Base-by-base conservation (phyloP, 2,329 filamentous ascomycete genomes). In the Sclerotinia spermophila region DNA sequence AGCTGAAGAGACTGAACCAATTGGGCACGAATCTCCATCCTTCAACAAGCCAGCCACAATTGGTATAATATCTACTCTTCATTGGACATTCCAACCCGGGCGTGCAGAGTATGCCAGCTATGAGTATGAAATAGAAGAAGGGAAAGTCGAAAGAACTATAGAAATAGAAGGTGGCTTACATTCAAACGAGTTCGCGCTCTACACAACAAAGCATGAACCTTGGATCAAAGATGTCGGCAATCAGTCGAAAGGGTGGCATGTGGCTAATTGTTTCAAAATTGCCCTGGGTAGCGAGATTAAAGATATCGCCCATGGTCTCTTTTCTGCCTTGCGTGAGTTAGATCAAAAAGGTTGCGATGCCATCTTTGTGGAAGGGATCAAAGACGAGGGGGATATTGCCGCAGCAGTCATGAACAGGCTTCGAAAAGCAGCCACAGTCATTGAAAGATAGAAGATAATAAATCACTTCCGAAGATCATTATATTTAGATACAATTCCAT, bases 331-430 rank as follows among this genome's bases (percentile, higher is more conserved):
- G 68, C 86, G 96, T 68, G 92, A 94, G 75, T 86, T 99, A 73
- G 96, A 99, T 80, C 87, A 90, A 76, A 85, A 89, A 73, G 87
- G 89, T 42, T 93, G 93, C 5, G 90, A 96, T 78, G 85, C 91
- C 30, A 97, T 99, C 67, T 92, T 94, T 75, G 93, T 98, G 17
- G 96, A 99, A 80, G 95, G 95, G 3, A 92, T 97, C 71, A 84
- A 88, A 72, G 91, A 92, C 72, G 88, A 91, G 71, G 89, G 91
- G 44, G 92, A 96, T 79, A 90, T 96, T 75, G 93, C 94, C 30
- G 92, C 93, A 35, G 96, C 92, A 35, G 89, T 95, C 75, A 94
- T 95, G 91, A 95, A 95, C 78, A 85, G 92, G 74, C 84, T 95
- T 71, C 86, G 92, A 74, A 95, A 95, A 82, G 92, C 92, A 69